These are phyloP conservation scores for Calonectria crousiana DNA, from an alignment of 2,329 filamentous ascomycete genomes.

Conservation along the genomic window DNA sequence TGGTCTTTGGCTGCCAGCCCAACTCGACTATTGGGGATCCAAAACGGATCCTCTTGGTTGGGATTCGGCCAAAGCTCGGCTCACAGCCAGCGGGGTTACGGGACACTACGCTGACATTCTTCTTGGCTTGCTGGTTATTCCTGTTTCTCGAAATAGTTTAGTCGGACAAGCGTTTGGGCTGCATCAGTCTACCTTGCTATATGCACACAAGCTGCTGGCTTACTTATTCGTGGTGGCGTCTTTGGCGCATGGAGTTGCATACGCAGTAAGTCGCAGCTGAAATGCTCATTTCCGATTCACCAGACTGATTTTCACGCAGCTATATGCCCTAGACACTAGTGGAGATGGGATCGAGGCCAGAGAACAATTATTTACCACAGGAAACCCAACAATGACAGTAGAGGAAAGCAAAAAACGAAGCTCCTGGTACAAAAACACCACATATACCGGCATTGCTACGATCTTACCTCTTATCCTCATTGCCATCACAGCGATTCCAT, in stretches of 20 bases:
- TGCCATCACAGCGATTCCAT: conserved; percentile 10
- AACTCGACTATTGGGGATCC: conserved; percentile 13
- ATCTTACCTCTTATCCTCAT: conserved; percentile 6
- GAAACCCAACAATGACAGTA: conserved; percentile 23
- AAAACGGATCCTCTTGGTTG: conserved; percentile 25
- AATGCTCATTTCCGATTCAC: background rate
- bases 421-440: conserved; percentile 18
- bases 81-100: conserved; percentile 19
- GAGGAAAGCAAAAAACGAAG: conserved; percentile 16
- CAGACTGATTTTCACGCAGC: background rate
- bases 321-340: conserved; percentile 12
- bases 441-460: conserved; percentile 10
- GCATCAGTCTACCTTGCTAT: conserved; percentile 16
- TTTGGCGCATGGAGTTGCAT: conserved; percentile 11
- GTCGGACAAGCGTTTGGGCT: conserved; percentile 16
- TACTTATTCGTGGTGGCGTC: conserved; percentile 8
- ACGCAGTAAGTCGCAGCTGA: conserved; percentile 7
- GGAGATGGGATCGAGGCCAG: conserved; percentile 6
- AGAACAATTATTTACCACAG: conserved; percentile 1
- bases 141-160: conserved; percentile 20
- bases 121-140: conserved; percentile 19
- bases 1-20: conserved; percentile 15
- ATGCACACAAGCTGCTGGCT: conserved; percentile 13
- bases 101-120: conserved; percentile 26
- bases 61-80: conserved; percentile 17